These are phyloP conservation scores for Salvia sclarea DNA, from an alignment of 305 asterid genomes.

Conservation along the genomic window DNA sequence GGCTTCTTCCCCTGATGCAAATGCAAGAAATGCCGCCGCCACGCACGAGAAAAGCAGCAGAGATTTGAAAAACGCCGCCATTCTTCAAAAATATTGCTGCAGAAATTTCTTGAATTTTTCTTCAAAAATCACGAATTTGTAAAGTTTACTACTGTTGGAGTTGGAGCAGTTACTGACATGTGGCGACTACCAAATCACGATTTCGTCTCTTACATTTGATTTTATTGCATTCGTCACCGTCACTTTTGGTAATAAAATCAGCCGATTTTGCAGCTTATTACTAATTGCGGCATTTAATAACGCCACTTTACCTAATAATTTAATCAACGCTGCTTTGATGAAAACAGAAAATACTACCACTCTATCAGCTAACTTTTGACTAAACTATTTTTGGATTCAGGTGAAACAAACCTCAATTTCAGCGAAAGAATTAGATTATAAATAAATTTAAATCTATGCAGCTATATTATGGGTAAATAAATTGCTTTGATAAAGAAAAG, in stretches of 20 bases:
- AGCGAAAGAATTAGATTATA: too few species aligned
- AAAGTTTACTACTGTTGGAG: too few species aligned
- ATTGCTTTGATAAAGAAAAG: too few species aligned
- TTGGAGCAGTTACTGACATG: background rate
- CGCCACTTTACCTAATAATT: background rate
- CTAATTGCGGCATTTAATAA: conserved; percentile 8
- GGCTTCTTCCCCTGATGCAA: conserved; percentile 33
- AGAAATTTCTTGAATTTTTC: too few species aligned
- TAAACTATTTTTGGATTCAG: background rate
- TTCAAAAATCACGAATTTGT: background rate
- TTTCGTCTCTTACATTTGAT: background rate
- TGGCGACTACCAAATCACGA: background rate
- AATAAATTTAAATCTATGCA: too few species aligned
- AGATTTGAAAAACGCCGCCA: conserved; percentile 37
- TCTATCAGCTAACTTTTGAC: conserved; percentile 19
- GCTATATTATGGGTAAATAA: too few species aligned
- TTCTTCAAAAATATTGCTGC: too few species aligned
- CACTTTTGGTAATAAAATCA: background rate
- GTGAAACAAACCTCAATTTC: background rate
- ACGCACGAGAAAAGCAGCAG: conserved; percentile 25
- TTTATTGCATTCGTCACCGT: background rate
- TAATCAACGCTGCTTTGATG: conserved; percentile 15
- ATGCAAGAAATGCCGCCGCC: conserved; percentile 35
- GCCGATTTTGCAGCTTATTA: conserved; percentile 1
- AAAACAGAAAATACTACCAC: background rate